These are phyloP conservation scores for Daldinia childiae DNA, from an alignment of 495 filamentous ascomycete genomes.

Conservation along the genomic window DNA sequence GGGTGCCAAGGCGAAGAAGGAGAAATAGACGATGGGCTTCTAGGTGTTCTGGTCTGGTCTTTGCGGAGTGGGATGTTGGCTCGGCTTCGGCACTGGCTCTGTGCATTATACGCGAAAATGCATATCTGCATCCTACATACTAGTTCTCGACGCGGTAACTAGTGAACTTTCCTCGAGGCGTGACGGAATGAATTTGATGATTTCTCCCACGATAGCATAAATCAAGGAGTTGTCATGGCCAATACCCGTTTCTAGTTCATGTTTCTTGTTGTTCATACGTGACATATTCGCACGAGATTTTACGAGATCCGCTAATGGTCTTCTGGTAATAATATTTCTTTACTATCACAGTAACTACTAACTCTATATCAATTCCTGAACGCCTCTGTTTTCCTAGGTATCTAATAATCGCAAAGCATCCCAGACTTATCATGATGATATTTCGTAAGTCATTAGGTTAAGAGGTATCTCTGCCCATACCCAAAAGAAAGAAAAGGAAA, in stretches of 20 bases:
- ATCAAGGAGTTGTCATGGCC: constrained; percentile 44
- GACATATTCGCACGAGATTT: not conserved
- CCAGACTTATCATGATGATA: constrained; percentile 8
- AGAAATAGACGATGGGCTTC: constrained; percentile 49
- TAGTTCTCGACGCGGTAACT: constrained; percentile 30
- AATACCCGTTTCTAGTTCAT: constrained; percentile 4
- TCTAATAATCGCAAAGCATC: constrained; percentile 15
- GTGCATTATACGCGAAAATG: constrained; percentile 41
- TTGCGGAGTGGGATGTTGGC: constrained; percentile 40
- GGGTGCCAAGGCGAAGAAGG: constrained; percentile 86
- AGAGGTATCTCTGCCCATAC: constrained; percentile 6
- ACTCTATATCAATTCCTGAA: constrained; percentile 16
- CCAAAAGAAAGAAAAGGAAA: not conserved
- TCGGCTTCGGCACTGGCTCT: constrained; percentile 41
- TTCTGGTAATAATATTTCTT: not conserved
- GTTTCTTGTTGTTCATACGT: constrained; percentile 11
- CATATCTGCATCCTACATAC: constrained; percentile 41
- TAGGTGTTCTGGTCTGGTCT: constrained; percentile 41
- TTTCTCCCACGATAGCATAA: constrained; percentile 44
- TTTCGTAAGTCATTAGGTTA: not conserved
- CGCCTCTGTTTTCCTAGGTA: constrained; percentile 29
- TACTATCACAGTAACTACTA: not conserved
- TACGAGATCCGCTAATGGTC: not conserved
- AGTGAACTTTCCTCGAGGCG: constrained; percentile 39
- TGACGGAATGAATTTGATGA: constrained; percentile 41